Conservation (phyloP, 495 filamentous ascomycete species). For the Aspergillus mulundensis region DNA sequence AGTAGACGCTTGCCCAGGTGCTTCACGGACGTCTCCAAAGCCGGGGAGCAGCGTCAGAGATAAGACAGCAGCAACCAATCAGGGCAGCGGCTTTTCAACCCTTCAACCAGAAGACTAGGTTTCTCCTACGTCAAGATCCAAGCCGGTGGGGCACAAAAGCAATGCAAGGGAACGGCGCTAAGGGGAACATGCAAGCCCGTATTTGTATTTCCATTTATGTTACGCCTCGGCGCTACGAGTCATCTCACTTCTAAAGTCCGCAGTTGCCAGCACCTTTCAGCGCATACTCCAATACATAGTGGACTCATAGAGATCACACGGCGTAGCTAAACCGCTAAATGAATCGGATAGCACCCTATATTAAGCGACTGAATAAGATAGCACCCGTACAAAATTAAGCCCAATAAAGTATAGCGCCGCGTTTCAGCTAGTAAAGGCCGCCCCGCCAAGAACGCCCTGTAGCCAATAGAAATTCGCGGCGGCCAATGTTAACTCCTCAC, state of each 20-base stretch:
- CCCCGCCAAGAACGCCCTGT: no score
- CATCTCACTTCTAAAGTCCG: not conserved
- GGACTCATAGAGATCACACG: not conserved
- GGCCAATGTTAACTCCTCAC: no score
- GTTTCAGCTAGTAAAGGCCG: no score
- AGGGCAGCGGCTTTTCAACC: conserved; percentile 29
- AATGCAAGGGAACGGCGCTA: conserved; percentile 14
- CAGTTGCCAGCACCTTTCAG: no score
- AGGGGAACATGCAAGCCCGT: conserved; percentile 9
- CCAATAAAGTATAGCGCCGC: no score
- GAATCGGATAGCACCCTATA: no score
- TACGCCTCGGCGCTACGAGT: not conserved
- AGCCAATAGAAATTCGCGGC: no score
- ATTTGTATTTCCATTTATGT: conserved; percentile 3
- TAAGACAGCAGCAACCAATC: conserved; percentile 37
- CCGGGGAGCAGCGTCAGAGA: conserved; percentile 23
- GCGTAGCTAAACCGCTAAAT: not conserved
- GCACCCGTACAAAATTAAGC: no score
- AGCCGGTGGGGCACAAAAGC: conserved; percentile 19
- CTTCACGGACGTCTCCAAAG: not conserved
- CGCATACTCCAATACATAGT: not conserved
- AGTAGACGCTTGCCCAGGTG: no score
- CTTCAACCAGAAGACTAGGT: conserved; percentile 36
- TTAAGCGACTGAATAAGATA: no score
- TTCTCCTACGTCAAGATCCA: conserved; percentile 43